Conservation (phyloP, 306 rosid genomes). For the Sophora flavescens region DNA sequence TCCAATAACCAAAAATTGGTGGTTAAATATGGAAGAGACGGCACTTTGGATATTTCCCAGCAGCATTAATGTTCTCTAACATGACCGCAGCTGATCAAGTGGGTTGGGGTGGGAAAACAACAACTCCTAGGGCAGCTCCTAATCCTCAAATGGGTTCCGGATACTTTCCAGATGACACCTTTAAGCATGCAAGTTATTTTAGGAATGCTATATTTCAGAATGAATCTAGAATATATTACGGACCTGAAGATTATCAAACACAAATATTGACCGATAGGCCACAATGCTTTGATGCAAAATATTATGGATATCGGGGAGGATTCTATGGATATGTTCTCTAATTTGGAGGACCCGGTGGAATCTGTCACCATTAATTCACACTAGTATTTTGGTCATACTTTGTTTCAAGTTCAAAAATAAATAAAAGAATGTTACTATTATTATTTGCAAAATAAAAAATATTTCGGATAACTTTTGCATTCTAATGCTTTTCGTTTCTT, state of each 20-base stretch:
- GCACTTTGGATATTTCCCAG: conserved; percentile 29
- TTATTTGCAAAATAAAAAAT: too few species aligned
- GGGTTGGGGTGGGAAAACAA: conserved; percentile 40
- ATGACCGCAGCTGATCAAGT: background rate
- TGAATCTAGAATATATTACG: background rate
- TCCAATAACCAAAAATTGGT: background rate
- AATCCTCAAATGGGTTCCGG: conserved; percentile 39
- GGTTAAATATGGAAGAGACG: accelerated
- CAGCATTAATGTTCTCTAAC: background rate
- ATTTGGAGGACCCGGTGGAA: conserved; percentile 27
- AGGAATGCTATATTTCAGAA: background rate
- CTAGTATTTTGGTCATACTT: background rate
- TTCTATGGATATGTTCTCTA: background rate
- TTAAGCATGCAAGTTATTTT: background rate
- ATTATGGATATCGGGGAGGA: background rate
- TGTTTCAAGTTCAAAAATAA: too few species aligned
- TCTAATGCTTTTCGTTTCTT: too few species aligned
- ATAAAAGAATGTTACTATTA: too few species aligned
- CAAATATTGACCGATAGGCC: accelerated
- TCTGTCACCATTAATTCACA: background rate
- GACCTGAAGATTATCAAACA: accelerated
- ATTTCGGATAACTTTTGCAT: too few species aligned
- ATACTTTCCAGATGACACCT: background rate
- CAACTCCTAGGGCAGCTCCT: background rate
- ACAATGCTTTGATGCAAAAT: background rate